A percentile compares a stretch with the other conserved stretches of the same genome.
phyloP scores from a whole-genome alignment of 73 alveolate genomes.

The Uronychia binucleata region DNA sequence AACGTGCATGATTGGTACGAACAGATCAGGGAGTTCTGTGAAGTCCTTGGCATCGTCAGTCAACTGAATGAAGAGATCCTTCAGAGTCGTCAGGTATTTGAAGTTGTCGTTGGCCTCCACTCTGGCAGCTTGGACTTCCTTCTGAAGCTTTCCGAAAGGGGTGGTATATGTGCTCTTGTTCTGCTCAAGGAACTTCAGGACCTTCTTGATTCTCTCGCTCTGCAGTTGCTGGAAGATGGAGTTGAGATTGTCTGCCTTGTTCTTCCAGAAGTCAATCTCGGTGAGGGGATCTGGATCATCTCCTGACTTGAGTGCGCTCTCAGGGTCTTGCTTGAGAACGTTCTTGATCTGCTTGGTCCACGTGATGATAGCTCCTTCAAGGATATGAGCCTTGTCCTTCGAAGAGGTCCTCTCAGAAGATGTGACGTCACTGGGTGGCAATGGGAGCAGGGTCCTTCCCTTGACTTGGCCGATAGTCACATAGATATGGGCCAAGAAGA shows the following conservation, averaged over 20 bases:
- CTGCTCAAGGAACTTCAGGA: slow-evolving; percentile 98
- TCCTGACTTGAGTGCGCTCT: slow-evolving; percentile 95
- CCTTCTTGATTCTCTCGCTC: slow-evolving; percentile 87
- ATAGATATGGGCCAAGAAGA: slow-evolving; percentile 97
- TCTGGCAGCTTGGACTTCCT: slow-evolving; percentile 98
- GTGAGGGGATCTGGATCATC: slow-evolving; percentile 99
- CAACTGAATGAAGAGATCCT: slow-evolving; percentile 87
- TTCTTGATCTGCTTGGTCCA: slow-evolving; percentile 99
- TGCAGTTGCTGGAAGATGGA: slow-evolving; percentile 95
- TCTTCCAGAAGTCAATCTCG: slow-evolving; percentile 99
- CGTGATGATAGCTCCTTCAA: slow-evolving; percentile 99
- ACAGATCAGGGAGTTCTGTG: slow-evolving; percentile 94
- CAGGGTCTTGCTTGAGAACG: slow-evolving; percentile 99
- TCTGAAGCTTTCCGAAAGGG: slow-evolving; percentile 97
- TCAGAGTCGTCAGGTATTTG: slow-evolving; percentile 89
- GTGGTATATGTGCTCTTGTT: slow-evolving; percentile 99
- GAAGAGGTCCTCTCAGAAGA: slow-evolving; percentile 93
- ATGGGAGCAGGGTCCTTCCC: slow-evolving; percentile 98
- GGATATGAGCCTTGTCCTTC: slow-evolving; percentile 99
- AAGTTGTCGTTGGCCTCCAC: slow-evolving; percentile 98
- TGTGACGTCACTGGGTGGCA: slow-evolving; percentile 95
- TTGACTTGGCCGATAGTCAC: slow-evolving; percentile 99
- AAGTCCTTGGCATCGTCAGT: slow-evolving; percentile 95
- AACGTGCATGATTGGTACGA: slow-evolving; percentile 98
- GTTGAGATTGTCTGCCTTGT: slow-evolving; percentile 94